Conservation (phyloP, 345 rosid species). For the Arabidopsis thaliana region DNA sequence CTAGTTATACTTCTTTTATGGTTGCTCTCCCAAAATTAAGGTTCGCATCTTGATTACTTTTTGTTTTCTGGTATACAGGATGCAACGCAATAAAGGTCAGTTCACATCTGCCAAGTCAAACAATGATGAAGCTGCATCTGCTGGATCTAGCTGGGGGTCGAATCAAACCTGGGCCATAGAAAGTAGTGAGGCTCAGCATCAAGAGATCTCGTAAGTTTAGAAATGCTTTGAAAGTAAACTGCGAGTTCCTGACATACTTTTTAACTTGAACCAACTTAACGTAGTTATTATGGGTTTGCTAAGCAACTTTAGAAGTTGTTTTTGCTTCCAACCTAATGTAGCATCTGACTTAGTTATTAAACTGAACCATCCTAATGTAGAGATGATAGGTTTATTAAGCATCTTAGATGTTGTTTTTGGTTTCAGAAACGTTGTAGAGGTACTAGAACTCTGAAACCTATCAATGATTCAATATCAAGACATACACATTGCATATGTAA, state of each 20-base stretch:
- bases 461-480: neutral
- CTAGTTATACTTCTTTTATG: neutral
- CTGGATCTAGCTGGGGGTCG: constrained; percentile 58
- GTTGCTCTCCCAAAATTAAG: constrained; percentile 2
- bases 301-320: constrained; percentile 10
- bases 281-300: constrained; percentile 10
- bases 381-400: constrained; percentile 19
- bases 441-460: neutral
- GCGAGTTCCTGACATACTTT: constrained; percentile 1
- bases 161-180: constrained; percentile 56
- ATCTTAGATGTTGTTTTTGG: constrained; percentile 4
- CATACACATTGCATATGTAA: neutral
- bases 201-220: constrained; percentile 56
- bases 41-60: constrained; percentile 19
- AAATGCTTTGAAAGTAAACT: neutral
- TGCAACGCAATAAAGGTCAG: constrained; percentile 73
- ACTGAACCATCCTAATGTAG: constrained; percentile 5
- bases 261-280: constrained; percentile 10
- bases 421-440: constrained; percentile 2
- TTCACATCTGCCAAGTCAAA: constrained; percentile 65
- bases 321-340: neutral
- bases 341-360: neutral
- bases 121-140: constrained; percentile 62
- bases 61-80: constrained; percentile 46
- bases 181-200: constrained; percentile 56